phyloP scores from a whole-genome alignment of 768 basidiomycete species.

The Suillus subalutaceus region DNA sequence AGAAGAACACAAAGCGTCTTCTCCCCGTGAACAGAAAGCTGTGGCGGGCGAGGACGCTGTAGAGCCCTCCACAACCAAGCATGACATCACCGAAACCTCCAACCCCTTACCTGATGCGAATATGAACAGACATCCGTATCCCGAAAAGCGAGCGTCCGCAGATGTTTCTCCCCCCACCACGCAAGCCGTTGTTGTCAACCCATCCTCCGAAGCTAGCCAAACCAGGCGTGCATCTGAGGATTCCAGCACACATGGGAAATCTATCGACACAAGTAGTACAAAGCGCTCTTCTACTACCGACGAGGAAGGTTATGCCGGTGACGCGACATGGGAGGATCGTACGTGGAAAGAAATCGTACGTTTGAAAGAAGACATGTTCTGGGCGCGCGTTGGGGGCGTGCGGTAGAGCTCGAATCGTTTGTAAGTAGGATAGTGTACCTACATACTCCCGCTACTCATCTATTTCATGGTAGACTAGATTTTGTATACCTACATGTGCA shows the following conservation, averaged over 20 bases:
- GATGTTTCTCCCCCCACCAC: neutral
- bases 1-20: constrained; percentile 9
- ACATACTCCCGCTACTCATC: neutral
- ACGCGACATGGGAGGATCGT: constrained; percentile 82
- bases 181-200: neutral
- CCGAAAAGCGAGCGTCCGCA: neutral
- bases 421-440: neutral
- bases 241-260: constrained; percentile 13
- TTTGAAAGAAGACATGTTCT: constrained; percentile 84
- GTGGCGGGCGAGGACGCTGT: neutral
- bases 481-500: neutral
- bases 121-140: neutral
- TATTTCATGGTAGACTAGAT: neutral
- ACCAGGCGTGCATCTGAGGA: constrained; percentile 8
- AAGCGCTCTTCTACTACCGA: constrained; percentile 29
- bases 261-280: constrained; percentile 26
- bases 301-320: constrained; percentile 55
- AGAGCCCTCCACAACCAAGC: neutral
- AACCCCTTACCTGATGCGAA: neutral
- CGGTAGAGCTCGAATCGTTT: constrained; percentile 23
- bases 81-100: neutral
- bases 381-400: constrained; percentile 71
- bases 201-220: neutral
- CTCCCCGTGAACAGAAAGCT: neutral
- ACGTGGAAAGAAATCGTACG: constrained; percentile 80